Evolutionary conservation across 257 asterid genomes (phyloP), one percentile per base, ranked within the genome.

Genomic region (Solanum lycopersicoides): DNA sequence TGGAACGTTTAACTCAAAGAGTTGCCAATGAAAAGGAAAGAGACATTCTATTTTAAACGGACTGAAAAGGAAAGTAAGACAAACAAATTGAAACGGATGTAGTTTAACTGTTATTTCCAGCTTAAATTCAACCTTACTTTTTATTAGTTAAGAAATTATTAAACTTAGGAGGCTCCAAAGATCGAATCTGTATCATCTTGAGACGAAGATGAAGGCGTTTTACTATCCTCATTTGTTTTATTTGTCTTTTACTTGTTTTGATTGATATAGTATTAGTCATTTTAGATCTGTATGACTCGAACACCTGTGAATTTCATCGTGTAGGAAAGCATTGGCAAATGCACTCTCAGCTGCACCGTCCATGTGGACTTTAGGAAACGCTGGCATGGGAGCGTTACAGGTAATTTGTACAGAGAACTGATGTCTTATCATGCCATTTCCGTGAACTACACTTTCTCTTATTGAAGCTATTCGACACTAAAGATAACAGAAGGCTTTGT

Each of bases 361-460:
- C 35, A 94, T 96, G 95, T 96, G 99, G 99, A 96, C 98, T 82
- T 94, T 96, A 20, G 99, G 99, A 87, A 96, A 96, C 82, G 99
- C 98, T 11, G 99, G 99, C 94, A 96, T 96, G 98, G 98, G 99
- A 87, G 99, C 98, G 28, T 92, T 96, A 88, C 98, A 94, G 99
- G 99, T 95, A 82, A 32, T 41, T 77, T 56, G 14, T 39, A 59
- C 13, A 66, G 59, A 18, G 9, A 53, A 37, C 4, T 72, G 47
- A 34, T 10, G 45, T 39, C 79, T 34, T 35, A 35, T 74, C 25
- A 56, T 25, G n/a, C 80, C 87, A 23, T 75, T 75, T 75, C 59
- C 21, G 10, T n/a, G 34, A 73, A 39, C 66, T 11, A 2, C n/a
- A 9, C n/a, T 79, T 74, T 56, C 85, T 72, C 23, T 25, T 50